Base-by-base conservation (phyloP, 2,329 filamentous ascomycete species). In the Diplodia sapinea region DNA sequence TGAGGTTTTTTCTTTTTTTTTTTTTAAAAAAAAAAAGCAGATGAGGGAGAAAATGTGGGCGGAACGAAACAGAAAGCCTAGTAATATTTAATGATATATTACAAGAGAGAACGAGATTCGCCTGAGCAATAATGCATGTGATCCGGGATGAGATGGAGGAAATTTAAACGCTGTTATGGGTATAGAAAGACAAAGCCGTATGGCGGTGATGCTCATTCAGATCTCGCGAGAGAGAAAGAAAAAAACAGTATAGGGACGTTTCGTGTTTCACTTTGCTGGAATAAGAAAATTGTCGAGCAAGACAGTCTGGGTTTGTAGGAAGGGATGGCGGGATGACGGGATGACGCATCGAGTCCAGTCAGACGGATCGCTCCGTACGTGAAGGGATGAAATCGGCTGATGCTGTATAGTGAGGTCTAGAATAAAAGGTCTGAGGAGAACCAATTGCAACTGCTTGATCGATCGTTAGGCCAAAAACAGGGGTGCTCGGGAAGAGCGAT, bases 31-130 rank as follows among this genome's bases (percentile, higher is more conserved):
- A n/a, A n/a, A 26, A 33, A 17, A 20, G 40, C 50, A 62, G 31
- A 62, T 36, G 33, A 49, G 50, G n/a, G 57, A 29, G 47, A 62
- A 6, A 9, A 3, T 15, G n/a, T 12, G 40, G 40, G 40, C 15
- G 6, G 15, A 9, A 20, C 4, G 36, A 36, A 47, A 20, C 43
- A 20, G 5, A 36, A 55, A 55, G 52, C 17, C 8, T 23, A 5
- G 15, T 62, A 62, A 62, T 62, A 26, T 20, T 20, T 62, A 62
- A 50, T 62, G 8, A 11, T 50, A 2, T n/a, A 20, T 20, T 11
- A 47, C n/a, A 47, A 17, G 1, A 17, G 13, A 47, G 9, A 20
- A 20, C 8, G 20, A 11, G 7, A 47, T 4, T 47, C n/a, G 3
- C 20, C 17, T 20, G 0, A 2, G 3, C 1, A 47, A 20, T 7